phyloP scores from a whole-genome alignment of 78 protist species.

The Dictyostelium intermedium region DNA sequence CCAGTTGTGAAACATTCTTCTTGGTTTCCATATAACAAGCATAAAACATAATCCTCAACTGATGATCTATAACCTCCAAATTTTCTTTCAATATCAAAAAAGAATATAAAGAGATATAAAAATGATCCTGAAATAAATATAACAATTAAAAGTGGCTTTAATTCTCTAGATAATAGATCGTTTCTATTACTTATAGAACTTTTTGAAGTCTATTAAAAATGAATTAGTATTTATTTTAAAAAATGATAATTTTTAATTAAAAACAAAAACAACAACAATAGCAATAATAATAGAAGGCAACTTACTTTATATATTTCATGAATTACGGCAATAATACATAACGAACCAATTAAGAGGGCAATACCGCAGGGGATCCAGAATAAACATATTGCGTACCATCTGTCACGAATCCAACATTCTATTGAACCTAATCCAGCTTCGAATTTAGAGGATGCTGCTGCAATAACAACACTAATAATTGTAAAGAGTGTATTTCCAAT shows the following conservation, averaged over 20 bases:
- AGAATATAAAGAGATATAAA: neutral
- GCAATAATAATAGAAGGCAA: neutral
- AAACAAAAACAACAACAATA: neutral
- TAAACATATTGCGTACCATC: neutral
- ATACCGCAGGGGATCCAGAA: slow-evolving; percentile 29
- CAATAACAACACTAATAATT: neutral
- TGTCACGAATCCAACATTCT: slow-evolving; percentile 26
- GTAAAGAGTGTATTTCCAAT: neutral
- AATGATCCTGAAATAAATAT: slow-evolving; percentile 11
- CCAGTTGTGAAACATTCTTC: neutral
- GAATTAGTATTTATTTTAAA: too few species aligned
- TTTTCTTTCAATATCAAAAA: slow-evolving; percentile 13
- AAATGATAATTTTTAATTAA: too few species aligned
- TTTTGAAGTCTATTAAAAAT: slow-evolving; percentile 32
- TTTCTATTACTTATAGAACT: neutral
- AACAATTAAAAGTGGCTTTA: slow-evolving; percentile 43
- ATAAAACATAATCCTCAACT: neutral
- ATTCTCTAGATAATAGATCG: neutral
- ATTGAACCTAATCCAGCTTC: slow-evolving; percentile 18
- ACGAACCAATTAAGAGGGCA: neutral
- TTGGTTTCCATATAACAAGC: neutral
- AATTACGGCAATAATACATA: slow-evolving; percentile 17
- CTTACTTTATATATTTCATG: slow-evolving; percentile 32
- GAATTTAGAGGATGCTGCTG: neutral
- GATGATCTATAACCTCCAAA: neutral